A percentile compares a stretch with the other conserved stretches of the same genome.
These are phyloP conservation scores for Lyophyllum semitale DNA, from an alignment of 768 basidiomycete genomes.

Conservation along the genomic window DNA sequence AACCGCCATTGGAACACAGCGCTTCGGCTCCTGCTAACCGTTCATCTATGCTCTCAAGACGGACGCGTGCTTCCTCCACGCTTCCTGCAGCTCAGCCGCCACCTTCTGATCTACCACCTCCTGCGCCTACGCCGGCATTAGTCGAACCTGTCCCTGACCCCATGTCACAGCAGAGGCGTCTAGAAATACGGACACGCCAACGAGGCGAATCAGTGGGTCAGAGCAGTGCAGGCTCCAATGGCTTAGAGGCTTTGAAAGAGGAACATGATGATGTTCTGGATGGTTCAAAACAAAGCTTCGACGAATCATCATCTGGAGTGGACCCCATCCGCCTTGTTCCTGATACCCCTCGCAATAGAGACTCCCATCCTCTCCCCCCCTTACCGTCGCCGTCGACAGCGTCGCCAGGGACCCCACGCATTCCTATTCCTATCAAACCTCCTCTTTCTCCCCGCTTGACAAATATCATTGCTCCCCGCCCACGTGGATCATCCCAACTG, in stretches of 20 bases:
- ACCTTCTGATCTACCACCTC: constrained; percentile 61
- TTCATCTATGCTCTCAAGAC: constrained; percentile 38
- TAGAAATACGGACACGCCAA: constrained; percentile 39
- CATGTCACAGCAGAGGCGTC: constrained; percentile 27
- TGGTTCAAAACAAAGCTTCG: constrained; percentile 27
- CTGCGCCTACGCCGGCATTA: constrained; percentile 44
- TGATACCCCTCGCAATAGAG: constrained; percentile 45
- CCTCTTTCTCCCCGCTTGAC: constrained; percentile 54
- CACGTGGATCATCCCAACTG: constrained; percentile 58
- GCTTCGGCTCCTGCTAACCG: constrained; percentile 30
- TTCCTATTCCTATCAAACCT: constrained; percentile 11
- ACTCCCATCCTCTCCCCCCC: constrained; percentile 70
- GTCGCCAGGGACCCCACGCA: constrained; percentile 32
- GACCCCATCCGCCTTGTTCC: constrained; percentile 33
- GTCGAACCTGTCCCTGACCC: constrained; percentile 31
- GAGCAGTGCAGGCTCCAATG: constrained; percentile 55
- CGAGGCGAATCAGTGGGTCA: constrained; percentile 57
- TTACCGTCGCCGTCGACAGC: constrained; percentile 49
- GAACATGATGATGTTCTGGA: constrained; percentile 45
- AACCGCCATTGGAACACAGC: constrained; percentile 31
- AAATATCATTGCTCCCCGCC: constrained; percentile 45
- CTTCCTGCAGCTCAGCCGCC: constrained; percentile 70
- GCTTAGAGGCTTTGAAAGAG: constrained; percentile 63
- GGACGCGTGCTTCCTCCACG: constrained; percentile 54
- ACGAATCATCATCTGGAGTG: constrained; percentile 19